phyloP scores from a whole-genome alignment of 495 filamentous ascomycete species.

The Tuber calosporum region DNA sequence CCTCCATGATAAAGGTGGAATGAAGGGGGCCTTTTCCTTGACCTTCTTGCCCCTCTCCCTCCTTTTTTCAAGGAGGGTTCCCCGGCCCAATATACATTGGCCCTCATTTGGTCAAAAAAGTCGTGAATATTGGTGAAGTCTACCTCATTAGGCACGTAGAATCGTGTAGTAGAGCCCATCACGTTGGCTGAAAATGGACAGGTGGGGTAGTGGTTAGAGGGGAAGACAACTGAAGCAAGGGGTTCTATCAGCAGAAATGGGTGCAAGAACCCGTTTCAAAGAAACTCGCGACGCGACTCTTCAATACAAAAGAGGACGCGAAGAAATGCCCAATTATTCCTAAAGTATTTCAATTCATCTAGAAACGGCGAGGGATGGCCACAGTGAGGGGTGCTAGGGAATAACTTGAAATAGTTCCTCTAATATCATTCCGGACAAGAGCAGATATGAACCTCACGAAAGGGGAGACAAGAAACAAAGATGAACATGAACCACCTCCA shows the following conservation, averaged over 20 bases:
- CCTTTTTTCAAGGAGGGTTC: conserved; percentile 9
- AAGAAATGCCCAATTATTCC: conserved; percentile 26
- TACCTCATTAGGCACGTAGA: conserved; percentile 17
- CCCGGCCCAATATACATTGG: conserved; percentile 14
- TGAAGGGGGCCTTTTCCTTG: conserved; percentile 23
- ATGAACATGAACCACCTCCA: neutral
- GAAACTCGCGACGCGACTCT: conserved; percentile 33
- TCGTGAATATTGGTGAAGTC: conserved; percentile 29
- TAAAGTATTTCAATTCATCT: conserved; percentile 1
- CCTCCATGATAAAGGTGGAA: conserved; percentile 22
- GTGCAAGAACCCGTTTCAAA: conserved; percentile 22
- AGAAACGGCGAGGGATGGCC: neutral
- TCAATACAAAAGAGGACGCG: conserved; percentile 18
- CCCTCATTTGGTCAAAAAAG: conserved; percentile 24
- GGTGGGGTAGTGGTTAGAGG: conserved; percentile 33
- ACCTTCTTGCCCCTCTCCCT: neutral
- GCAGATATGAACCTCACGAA: neutral
- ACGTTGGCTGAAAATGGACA: conserved; percentile 26
- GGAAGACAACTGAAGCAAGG: conserved; percentile 21
- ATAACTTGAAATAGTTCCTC: neutral
- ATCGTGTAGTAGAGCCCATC: conserved; percentile 12
- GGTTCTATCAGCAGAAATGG: conserved; percentile 27
- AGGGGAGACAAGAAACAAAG: neutral
- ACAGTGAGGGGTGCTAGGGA: neutral
- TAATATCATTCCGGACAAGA: neutral